phyloP scores from a whole-genome alignment of 2,329 filamentous ascomycete species.

The Graphilbum ipis-grandicollis region DNA sequence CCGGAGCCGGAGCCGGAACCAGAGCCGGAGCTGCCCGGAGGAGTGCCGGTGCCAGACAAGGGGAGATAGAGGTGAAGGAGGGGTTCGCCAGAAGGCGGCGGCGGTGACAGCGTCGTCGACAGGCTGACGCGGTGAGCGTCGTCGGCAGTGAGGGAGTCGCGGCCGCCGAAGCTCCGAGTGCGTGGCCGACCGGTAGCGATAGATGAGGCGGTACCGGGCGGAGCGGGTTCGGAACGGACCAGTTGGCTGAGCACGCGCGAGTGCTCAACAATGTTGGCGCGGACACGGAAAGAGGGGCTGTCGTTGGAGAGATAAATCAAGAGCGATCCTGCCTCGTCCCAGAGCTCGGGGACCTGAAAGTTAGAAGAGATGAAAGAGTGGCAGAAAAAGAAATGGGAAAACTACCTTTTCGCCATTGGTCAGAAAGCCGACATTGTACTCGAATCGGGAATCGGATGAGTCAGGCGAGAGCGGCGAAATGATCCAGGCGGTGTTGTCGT shows the following conservation, averaged over 20 bases:
- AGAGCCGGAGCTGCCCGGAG: neutral
- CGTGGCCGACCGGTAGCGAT: slow-evolving; percentile 18
- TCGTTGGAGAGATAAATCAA: slow-evolving; percentile 37
- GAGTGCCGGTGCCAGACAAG: neutral
- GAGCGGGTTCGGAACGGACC: slow-evolving; percentile 17
- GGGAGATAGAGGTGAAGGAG: no score
- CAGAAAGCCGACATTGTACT: slow-evolving; percentile 38
- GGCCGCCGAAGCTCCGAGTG: slow-evolving; percentile 27
- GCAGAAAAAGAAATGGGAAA: neutral
- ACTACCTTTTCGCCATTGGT: slow-evolving; percentile 36
- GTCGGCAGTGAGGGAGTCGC: slow-evolving; percentile 27
- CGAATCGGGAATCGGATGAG: slow-evolving; percentile 29
- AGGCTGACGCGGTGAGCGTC: slow-evolving; percentile 25
- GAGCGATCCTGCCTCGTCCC: slow-evolving; percentile 42
- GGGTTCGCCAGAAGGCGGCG: slow-evolving; percentile 1
- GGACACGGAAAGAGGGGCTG: slow-evolving; percentile 44
- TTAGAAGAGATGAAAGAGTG: slow-evolving; percentile 1
- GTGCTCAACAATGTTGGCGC: slow-evolving; percentile 32
- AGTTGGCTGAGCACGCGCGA: slow-evolving; percentile 37
- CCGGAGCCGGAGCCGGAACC: no score
- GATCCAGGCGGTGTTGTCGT: slow-evolving; percentile 26
- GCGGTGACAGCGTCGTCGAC: slow-evolving; percentile 19
- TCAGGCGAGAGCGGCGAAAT: no score
- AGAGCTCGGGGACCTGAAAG: slow-evolving; percentile 44
- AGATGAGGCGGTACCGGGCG: slow-evolving; percentile 13